Evolutionary conservation across 768 basidiomycete genomes (phyloP).

Genomic region (Amanita phalloides): DNA sequence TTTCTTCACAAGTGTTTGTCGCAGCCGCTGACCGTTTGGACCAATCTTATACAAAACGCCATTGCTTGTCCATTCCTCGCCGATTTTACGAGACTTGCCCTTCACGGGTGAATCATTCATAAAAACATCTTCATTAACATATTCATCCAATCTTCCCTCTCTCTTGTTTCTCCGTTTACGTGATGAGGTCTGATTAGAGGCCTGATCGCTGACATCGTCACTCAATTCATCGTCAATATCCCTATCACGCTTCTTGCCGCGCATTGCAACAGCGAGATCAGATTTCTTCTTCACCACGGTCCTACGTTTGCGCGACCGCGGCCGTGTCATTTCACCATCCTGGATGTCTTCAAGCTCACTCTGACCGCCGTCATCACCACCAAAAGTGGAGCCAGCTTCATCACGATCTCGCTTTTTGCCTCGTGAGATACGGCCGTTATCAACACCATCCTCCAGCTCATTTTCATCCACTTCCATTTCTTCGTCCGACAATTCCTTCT

Average conservation of each 20-base stretch:
- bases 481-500: constrained; percentile 24
- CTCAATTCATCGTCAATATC: constrained; percentile 37
- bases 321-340: constrained; percentile 29
- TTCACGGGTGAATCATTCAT: constrained; percentile 39
- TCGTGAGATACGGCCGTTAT: constrained; percentile 26
- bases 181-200: constrained; percentile 13
- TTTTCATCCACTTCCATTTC: constrained; percentile 39
- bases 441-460: constrained; percentile 33
- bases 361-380: constrained; percentile 43
- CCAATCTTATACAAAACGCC: constrained; percentile 66
- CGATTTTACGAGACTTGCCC: constrained; percentile 49
- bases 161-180: constrained; percentile 50
- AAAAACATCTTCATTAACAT: constrained; percentile 28
- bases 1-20: constrained; percentile 64
- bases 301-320: constrained; percentile 46
- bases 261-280: constrained; percentile 23
- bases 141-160: constrained; percentile 11
- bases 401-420: constrained; percentile 73
- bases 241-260: constrained; percentile 62
- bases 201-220: constrained; percentile 28
- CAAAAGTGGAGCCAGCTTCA: constrained; percentile 64
- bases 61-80: constrained; percentile 70
- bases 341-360: constrained; percentile 26
- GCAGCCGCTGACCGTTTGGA: constrained; percentile 55
- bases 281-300: constrained; percentile 44